Evolutionary conservation across 768 basidiomycete genomes (phyloP).

Genomic region (Leccinum truebloodii): DNA sequence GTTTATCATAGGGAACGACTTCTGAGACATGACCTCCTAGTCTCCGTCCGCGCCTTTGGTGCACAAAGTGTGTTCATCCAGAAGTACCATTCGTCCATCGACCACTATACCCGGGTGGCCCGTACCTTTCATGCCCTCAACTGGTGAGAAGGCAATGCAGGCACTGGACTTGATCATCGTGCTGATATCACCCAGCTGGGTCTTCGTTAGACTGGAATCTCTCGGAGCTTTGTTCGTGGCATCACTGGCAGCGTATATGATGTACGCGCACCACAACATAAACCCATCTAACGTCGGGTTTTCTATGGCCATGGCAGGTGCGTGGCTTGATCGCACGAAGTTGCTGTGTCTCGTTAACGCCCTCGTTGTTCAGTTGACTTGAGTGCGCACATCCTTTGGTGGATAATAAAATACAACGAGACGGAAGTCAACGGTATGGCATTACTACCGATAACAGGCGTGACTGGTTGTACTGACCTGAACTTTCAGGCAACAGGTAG

Average conservation of each 20-base stretch:
- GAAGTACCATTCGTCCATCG: constrained; percentile 34
- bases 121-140: constrained; percentile 35
- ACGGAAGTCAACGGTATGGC: constrained; percentile 13
- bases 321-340: neutral
- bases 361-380: neutral
- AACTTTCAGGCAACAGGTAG: constrained; percentile 24
- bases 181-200: constrained; percentile 27
- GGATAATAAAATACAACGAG: constrained; percentile 27
- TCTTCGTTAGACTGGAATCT: constrained; percentile 40
- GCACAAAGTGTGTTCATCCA: constrained; percentile 31
- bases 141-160: constrained; percentile 5
- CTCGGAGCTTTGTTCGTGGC: constrained; percentile 43
- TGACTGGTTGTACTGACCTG: constrained; percentile 6
- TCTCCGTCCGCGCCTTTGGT: constrained; percentile 43
- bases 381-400: constrained; percentile 16
- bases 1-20: neutral
- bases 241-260: constrained; percentile 32
- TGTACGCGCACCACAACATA: constrained; percentile 28
- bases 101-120: constrained; percentile 32
- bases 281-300: constrained; percentile 23
- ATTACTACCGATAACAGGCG: neutral
- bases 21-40: constrained; percentile 11
- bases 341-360: neutral
- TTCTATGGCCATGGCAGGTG: constrained; percentile 15
- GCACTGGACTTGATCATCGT: neutral